A percentile compares a stretch with the other conserved stretches of the same genome.
Evolutionary conservation across 768 basidiomycete genomes (phyloP).

Genomic region (Leccinum truebloodii): DNA sequence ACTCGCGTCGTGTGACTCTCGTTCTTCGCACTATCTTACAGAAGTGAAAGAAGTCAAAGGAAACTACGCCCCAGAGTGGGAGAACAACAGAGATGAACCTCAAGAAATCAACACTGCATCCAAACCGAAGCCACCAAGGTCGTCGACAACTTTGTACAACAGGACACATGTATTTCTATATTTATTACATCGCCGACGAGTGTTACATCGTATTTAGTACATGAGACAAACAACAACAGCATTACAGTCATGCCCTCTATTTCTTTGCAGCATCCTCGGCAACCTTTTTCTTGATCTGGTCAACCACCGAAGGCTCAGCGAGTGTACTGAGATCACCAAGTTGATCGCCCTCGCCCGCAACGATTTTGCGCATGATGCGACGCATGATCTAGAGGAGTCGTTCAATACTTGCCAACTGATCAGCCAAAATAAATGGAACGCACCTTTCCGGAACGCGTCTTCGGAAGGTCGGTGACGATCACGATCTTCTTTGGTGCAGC

Average conservation of each 20-base stretch:
- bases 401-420: background rate
- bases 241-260: background rate
- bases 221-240: background rate
- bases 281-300: slow-evolving; percentile 81
- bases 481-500: slow-evolving; percentile 94
- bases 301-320: slow-evolving; percentile 86
- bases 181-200: background rate
- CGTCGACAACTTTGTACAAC: background rate
- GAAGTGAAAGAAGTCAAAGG: background rate
- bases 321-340: slow-evolving; percentile 93
- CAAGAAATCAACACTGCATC: background rate
- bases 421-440: background rate
- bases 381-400: slow-evolving; percentile 72
- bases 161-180: background rate
- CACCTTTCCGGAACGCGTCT: slow-evolving; percentile 92
- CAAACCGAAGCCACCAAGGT: background rate
- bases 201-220: background rate
- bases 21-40: background rate
- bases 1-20: background rate
- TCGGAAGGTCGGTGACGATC: slow-evolving; percentile 83
- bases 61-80: background rate
- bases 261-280: slow-evolving; percentile 39
- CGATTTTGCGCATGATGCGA: slow-evolving; percentile 94
- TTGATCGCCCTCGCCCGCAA: slow-evolving; percentile 91
- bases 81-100: background rate